Evolutionary conservation across 805 yeast genomes (phyloP), one percentile per base, ranked within the genome.

Genomic region (Saccharomycopsis fodiens): DNA sequence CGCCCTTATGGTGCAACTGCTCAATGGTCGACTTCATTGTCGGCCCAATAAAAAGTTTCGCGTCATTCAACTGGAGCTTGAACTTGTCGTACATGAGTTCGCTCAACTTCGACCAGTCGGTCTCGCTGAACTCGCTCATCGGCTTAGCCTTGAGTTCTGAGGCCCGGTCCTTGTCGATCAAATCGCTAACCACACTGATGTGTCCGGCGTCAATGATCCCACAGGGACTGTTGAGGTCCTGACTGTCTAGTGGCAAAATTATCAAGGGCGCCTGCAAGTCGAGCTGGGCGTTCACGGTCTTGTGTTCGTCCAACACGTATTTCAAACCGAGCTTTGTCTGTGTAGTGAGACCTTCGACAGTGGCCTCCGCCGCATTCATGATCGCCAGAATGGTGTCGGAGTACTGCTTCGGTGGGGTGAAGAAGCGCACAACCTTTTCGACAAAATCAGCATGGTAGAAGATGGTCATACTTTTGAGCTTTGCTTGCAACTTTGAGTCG

Each of bases 201-300:
- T 91, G 96, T 58, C 99, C 99, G 5, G 97, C 96, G 69, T 93
- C 97, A 44, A 93, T 70, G 16, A 93, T 77, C 3, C 89, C 85
- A 53, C 95, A 95, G 0, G 97, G 94, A 0, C 97, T 79, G 35
- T 81, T 71, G 79, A 86, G 80, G 52, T 76, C 76, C 10, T 77
- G 71, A 0, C 95, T 84, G 57, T 87, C 85, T 27, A 87, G 67
- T 0, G 98, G 98, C 15, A 93, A 55, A 6, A 91, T 82, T 19
- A 94, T 78, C 53, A 93, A 68, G 0, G 99, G 99, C 0, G 97
- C 95, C 58, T 89, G 96, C 37, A 94, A 68, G 63, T 94, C 97
- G 51, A 93, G 73, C 56, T 85, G 79, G 21, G 88, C 75, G 57
- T 88, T 82, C 47, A 88, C 64, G 0, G 97, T 91, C 59, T 88